phyloP scores from a whole-genome alignment of 2,329 filamentous ascomycete species.

The Botrytis fabae region DNA sequence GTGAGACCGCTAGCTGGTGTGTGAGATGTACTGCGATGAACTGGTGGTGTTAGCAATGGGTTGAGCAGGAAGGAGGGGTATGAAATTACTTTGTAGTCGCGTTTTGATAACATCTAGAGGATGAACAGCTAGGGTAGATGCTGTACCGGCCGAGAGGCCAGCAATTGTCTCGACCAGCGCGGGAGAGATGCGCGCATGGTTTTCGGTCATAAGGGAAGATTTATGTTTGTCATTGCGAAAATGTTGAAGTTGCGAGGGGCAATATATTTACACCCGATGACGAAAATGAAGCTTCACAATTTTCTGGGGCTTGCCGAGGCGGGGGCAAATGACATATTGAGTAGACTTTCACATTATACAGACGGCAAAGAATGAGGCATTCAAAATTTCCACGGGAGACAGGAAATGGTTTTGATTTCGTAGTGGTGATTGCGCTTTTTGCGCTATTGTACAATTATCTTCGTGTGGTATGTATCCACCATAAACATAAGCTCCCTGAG shows the following conservation, averaged over 20 bases:
- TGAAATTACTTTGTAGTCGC: slow-evolving; percentile 73
- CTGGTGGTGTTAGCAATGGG: slow-evolving; percentile 40
- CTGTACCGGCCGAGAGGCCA: slow-evolving; percentile 83
- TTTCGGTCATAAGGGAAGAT: slow-evolving; percentile 39
- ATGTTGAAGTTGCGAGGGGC: slow-evolving; percentile 22
- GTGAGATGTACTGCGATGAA: slow-evolving; percentile 51
- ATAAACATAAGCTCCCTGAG: slow-evolving; percentile 21
- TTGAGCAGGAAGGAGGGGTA: slow-evolving; percentile 42
- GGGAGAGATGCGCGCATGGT: slow-evolving; percentile 63
- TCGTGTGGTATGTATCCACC: slow-evolving; percentile 27
- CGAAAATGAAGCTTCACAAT: slow-evolving; percentile 32
- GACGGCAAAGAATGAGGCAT: background rate
- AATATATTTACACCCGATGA: slow-evolving; percentile 24
- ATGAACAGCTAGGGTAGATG: slow-evolving; percentile 84
- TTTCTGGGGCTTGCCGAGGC: slow-evolving; percentile 30
- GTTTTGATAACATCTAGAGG: slow-evolving; percentile 97
- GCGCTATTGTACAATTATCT: slow-evolving; percentile 38
- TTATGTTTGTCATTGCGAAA: slow-evolving; percentile 26
- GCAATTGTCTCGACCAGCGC: slow-evolving; percentile 84
- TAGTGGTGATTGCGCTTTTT: slow-evolving; percentile 37
- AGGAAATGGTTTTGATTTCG: slow-evolving; percentile 15
- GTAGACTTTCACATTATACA: slow-evolving; percentile 2
- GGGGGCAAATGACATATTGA: background rate
- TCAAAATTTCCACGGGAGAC: slow-evolving; percentile 16
- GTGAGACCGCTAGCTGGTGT: slow-evolving; percentile 51